These are phyloP conservation scores for Dryas drummondii DNA, from an alignment of 306 rosid genomes.

Conservation along the genomic window DNA sequence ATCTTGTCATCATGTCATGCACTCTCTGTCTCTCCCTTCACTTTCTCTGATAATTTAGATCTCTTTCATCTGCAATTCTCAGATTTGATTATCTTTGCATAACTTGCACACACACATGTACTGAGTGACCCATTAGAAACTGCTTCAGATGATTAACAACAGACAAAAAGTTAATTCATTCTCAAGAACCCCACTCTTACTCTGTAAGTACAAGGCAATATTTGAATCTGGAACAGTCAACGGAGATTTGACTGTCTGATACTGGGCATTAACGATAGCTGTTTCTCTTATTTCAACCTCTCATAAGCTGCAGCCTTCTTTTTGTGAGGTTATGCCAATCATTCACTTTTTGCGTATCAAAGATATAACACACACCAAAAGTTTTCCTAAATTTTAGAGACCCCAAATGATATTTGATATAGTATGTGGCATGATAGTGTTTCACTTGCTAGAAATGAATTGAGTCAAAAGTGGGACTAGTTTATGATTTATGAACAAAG, in stretches of 20 bases:
- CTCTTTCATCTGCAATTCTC: too few species aligned
- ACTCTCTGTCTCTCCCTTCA: not conserved
- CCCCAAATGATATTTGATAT: not conserved
- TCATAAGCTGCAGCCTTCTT: not conserved
- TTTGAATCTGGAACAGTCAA: not conserved
- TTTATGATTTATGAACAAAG: too few species aligned
- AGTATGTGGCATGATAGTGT: not conserved
- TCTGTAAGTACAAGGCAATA: not conserved
- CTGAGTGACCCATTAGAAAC: too few species aligned
- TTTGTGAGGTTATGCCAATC: not conserved
- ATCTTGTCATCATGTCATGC: not conserved
- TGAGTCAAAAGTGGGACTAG: too few species aligned
- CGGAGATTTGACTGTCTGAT: not conserved
- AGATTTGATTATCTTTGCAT: too few species aligned
- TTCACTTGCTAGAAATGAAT: not conserved
- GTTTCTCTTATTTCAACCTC: not conserved
- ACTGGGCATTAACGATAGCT: not conserved
- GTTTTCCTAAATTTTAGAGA: not conserved
- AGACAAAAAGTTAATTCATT: not conserved
- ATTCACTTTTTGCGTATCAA: not conserved
- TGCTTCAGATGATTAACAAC: not conserved
- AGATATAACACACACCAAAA: not conserved
- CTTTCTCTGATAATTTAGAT: not conserved
- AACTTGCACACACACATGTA: too few species aligned
- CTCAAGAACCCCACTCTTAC: not conserved